Conservation (phyloP, 208 protist genomes). For the Trypanosoma brucei region DNA sequence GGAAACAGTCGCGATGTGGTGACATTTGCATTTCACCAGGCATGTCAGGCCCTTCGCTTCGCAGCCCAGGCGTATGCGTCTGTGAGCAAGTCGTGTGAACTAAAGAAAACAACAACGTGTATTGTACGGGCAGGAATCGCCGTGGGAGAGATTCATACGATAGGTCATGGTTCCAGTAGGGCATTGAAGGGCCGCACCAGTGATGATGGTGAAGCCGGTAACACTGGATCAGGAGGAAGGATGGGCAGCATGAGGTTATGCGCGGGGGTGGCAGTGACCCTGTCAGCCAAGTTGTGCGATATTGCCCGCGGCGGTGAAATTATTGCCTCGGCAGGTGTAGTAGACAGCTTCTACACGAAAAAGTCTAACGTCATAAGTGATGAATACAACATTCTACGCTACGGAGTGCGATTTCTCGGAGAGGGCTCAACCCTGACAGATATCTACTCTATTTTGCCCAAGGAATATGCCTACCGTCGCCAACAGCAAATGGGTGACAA, state of each 20-base stretch:
- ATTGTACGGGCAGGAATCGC: conserved; percentile 65
- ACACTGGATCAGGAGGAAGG: no score
- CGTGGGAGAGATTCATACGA: conserved; percentile 5
- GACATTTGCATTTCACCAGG: conserved; percentile 77
- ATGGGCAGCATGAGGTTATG: conserved; percentile 3
- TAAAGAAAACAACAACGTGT: conserved; percentile 39
- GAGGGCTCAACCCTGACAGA: conserved; percentile 40
- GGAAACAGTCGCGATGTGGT: conserved; percentile 76
- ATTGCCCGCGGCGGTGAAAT: conserved; percentile 66
- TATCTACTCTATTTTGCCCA: conserved; percentile 75
- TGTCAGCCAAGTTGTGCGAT: conserved; percentile 72
- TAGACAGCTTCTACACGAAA: conserved; percentile 59
- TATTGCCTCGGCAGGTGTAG: conserved; percentile 65
- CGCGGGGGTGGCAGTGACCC: conserved; percentile 43
- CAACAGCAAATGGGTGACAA: conserved; percentile 24
- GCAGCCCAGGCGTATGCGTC: conserved; percentile 66
- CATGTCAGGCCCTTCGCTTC: conserved; percentile 75
- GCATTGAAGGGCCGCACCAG: not conserved
- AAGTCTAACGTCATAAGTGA: conserved; percentile 65
- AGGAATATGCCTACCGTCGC: conserved; percentile 69
- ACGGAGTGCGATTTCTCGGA: conserved; percentile 44
- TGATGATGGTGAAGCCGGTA: not conserved
- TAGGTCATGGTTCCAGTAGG: not conserved
- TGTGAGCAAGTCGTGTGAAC: conserved; percentile 39
- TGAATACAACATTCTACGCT: conserved; percentile 78